Conservation (phyloP, 2,329 filamentous ascomycete genomes). For the Huntiella bhutanensis region DNA sequence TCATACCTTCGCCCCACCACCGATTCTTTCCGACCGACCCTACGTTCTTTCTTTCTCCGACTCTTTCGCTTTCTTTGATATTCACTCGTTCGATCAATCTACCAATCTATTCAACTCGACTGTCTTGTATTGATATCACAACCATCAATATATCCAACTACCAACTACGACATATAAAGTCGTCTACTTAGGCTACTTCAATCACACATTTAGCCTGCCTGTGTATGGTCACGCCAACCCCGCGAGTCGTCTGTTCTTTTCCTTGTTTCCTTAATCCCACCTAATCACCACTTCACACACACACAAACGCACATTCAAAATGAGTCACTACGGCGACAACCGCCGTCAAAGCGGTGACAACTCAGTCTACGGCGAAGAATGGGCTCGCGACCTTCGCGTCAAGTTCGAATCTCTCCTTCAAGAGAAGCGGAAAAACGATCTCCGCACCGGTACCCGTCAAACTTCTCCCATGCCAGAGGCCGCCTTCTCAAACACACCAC, state of each 20-base stretch:
- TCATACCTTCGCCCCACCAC: background rate
- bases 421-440: conserved; percentile 70
- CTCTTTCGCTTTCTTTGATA: too few relatives aligned
- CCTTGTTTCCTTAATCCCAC: conserved; percentile 13
- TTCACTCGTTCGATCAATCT: background rate
- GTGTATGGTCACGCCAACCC: background rate
- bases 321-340: conserved; percentile 5
- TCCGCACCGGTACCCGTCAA: conserved; percentile 35
- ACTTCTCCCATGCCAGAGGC: conserved; percentile 28
- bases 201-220: background rate
- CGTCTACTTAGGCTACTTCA: background rate
- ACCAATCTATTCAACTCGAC: background rate
- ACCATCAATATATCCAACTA: background rate
- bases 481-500: conserved; percentile 22
- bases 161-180: background rate
- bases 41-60: conserved; percentile 2
- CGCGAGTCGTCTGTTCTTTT: background rate
- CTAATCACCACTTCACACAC: background rate
- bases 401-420: conserved; percentile 77
- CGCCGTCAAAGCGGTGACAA: conserved; percentile 11
- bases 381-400: conserved; percentile 59
- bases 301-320: conserved; percentile 4
- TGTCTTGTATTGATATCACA: background rate
- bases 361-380: conserved; percentile 45
- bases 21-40: conserved; percentile 2